These are phyloP conservation scores for Pterula multifida DNA, from an alignment of 1,284 basidiomycete species.

Conservation along the genomic window DNA sequence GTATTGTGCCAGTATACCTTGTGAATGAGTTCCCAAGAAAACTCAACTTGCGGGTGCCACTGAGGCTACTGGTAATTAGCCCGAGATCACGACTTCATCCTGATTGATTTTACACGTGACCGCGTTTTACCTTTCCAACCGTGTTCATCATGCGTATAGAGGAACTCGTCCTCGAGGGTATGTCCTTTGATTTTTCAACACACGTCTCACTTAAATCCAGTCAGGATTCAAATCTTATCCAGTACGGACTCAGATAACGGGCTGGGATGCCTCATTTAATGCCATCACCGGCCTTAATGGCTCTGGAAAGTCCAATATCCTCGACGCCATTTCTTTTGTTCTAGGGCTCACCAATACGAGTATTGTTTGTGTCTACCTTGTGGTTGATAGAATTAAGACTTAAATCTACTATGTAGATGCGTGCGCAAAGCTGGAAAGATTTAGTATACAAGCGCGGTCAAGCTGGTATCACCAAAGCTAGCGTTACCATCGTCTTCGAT, in stretches of 20 bases:
- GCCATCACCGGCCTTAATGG: conserved; percentile 96
- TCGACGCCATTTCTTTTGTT: conserved; percentile 96
- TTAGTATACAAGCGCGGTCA: conserved; percentile 98
- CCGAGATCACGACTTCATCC: not conserved
- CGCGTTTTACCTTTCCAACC: not conserved
- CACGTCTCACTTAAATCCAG: not conserved
- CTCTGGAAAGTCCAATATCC: conserved; percentile 93
- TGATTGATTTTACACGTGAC: not conserved
- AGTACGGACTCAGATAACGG: conserved; percentile 86
- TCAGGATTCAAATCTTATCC: conserved; percentile 95
- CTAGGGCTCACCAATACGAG: conserved; percentile 94
- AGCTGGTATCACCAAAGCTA: conserved; percentile 94
- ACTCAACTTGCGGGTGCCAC: too few species aligned
- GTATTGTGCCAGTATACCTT: too few species aligned
- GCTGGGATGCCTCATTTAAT: conserved; percentile 95
- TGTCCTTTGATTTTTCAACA: conserved; percentile 4
- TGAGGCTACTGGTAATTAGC: not conserved
- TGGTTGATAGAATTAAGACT: not conserved
- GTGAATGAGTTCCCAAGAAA: too few species aligned
- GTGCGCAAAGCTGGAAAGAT: conserved; percentile 93
- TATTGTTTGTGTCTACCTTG: conserved; percentile 37
- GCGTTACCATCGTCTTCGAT: conserved; percentile 98
- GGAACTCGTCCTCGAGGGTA: conserved; percentile 71
- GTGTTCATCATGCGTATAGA: conserved; percentile 60
- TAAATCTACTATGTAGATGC: conserved; percentile 46